phyloP scores from a whole-genome alignment of 1,284 basidiomycete genomes.

The Porogramme epimiltina region DNA sequence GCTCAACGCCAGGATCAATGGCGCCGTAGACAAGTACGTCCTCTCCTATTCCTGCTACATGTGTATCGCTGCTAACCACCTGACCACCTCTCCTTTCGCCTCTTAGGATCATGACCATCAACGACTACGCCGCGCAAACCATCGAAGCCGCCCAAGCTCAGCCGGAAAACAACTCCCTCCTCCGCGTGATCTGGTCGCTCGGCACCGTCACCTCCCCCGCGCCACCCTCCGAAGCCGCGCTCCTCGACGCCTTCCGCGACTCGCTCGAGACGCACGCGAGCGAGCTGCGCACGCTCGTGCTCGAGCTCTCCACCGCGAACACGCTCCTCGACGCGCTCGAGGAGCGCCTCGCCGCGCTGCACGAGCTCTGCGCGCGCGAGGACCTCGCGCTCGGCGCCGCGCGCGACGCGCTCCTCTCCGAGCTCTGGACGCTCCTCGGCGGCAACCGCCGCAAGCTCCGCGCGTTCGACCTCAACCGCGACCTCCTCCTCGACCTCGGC shows the following conservation, averaged over 20 bases:
- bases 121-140: slow-evolving; percentile 63
- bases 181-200: slow-evolving; percentile 51
- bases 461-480: slow-evolving; percentile 50
- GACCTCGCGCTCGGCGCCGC: slow-evolving; percentile 45
- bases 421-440: slow-evolving; percentile 69
- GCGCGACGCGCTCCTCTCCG: slow-evolving; percentile 55
- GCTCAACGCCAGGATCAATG: slow-evolving; percentile 61
- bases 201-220: slow-evolving; percentile 31
- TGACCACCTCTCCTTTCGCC: too few relatives aligned
- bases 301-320: slow-evolving; percentile 61
- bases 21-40: slow-evolving; percentile 70
- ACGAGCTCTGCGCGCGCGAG: slow-evolving; percentile 61
- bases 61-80: neutral
- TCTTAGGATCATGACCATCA: slow-evolving; percentile 68
- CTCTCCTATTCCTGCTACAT: too few relatives aligned
- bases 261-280: slow-evolving; percentile 60
- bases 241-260: slow-evolving; percentile 54
- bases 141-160: slow-evolving; percentile 53
- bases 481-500: slow-evolving; percentile 53
- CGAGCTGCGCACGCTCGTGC: slow-evolving; percentile 54
- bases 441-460: slow-evolving; percentile 52
- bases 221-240: slow-evolving; percentile 42
- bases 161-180: slow-evolving; percentile 29
- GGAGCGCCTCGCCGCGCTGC: slow-evolving; percentile 52
- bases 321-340: slow-evolving; percentile 61